These are phyloP conservation scores for Tieghemiomyces parasiticus DNA, from an alignment of 192 early-diverging fungal genomes.

Conservation along the genomic window DNA sequence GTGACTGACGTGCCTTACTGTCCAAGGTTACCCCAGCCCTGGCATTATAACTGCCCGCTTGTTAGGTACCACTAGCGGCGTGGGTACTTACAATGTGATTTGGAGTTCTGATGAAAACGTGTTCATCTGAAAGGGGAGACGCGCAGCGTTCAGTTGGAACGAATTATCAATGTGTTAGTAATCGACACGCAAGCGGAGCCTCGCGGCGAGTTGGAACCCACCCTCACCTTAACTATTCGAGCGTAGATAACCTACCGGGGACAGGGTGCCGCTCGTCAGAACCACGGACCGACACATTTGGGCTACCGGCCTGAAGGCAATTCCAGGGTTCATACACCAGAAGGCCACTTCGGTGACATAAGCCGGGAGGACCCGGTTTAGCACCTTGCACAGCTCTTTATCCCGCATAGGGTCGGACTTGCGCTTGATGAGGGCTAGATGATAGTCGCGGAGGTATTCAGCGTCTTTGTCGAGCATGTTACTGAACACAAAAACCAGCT, in stretches of 20 bases:
- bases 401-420: not conserved
- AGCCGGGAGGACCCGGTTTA: not conserved
- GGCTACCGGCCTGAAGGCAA: conserved; percentile 16
- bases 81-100: too few relatives aligned
- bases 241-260: too few relatives aligned
- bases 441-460: not conserved
- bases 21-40: too few relatives aligned
- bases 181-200: too few relatives aligned
- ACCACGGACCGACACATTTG: conserved; percentile 26
- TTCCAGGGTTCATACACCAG: conserved; percentile 26
- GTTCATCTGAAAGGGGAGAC: too few relatives aligned
- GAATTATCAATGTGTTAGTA: too few relatives aligned
- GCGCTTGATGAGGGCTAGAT: not conserved
- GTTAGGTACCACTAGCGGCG: too few relatives aligned
- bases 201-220: too few relatives aligned
- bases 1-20: too few relatives aligned
- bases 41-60: too few relatives aligned
- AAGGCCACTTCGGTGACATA: conserved; percentile 11
- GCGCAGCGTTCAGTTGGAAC: too few relatives aligned
- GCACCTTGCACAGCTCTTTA: not conserved
- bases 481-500: not conserved
- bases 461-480: not conserved
- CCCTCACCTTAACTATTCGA: too few relatives aligned
- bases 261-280: conserved; percentile 51
- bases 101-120: conserved; percentile 42